Conservation (phyloP, 225 moss, liverwort and hornwort genomes). For the Physcomitrellopsis africana region DNA sequence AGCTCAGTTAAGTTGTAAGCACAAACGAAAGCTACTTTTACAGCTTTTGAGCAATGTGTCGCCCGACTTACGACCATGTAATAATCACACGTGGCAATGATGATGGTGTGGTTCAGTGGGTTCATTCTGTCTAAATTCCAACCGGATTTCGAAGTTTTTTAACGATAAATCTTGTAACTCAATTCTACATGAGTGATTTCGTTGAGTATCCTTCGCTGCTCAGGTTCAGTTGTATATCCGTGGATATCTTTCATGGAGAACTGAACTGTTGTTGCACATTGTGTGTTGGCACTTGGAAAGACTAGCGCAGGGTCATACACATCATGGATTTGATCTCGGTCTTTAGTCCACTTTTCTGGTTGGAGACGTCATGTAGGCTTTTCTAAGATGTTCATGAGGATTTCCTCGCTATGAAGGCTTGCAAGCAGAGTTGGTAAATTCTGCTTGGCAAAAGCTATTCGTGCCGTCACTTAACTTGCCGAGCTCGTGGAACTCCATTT, state of each 20-base stretch:
- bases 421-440: no score
- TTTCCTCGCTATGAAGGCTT: no score
- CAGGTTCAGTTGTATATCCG: slow-evolving; percentile 26
- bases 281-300: not conserved
- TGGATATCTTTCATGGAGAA: slow-evolving; percentile 16
- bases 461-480: no score
- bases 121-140: slow-evolving; percentile 34
- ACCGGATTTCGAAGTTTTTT: slow-evolving; percentile 16
- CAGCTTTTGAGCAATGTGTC: slow-evolving; percentile 35
- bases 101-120: slow-evolving; percentile 36
- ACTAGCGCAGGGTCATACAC: not conserved
- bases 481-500: no score
- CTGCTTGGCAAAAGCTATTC: no score
- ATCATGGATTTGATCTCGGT: no score
- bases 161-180: not conserved
- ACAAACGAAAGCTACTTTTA: slow-evolving; percentile 14
- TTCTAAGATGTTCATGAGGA: no score
- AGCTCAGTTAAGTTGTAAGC: slow-evolving; percentile 27
- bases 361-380: no score
- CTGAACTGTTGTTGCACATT: slow-evolving; percentile 17
- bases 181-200: not conserved
- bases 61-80: slow-evolving; percentile 29
- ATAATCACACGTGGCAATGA: slow-evolving; percentile 21
- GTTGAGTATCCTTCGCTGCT: slow-evolving; percentile 22
- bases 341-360: no score